Base-by-base conservation (phyloP, 2,329 filamentous ascomycete genomes). In the Sphaerulina populicola region DNA sequence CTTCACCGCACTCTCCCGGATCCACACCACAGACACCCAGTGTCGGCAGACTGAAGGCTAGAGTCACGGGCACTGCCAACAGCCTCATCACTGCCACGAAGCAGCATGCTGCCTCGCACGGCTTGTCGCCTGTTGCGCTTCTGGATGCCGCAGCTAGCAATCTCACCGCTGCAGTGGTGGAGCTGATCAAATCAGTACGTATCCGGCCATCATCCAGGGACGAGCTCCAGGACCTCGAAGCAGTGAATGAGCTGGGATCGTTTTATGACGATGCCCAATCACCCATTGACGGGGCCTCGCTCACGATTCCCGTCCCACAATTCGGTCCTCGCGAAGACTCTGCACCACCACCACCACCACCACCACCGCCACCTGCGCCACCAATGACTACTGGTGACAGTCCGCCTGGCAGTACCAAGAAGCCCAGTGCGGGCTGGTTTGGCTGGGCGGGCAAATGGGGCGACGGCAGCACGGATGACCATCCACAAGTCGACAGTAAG, bases 81-180 rank as follows among this genome's bases (percentile, higher is more conserved):
- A 93, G 91, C 64, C 76, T 98, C 52, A 96, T 97, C 63, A 97
- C 91, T 2, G 88, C 91, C 1, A 85, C 88, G 31, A 95, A 94
- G 72, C 95, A 95, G 65, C 95, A 93, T 68, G 84, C 86, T 31
- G 78, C 81, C 9, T 83, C 88, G 0, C 82, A 81, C 15, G 93
- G 93, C 29, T 79, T 98, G 30, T 91, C 88, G 1, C 93, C 93
- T 0, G 85, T 98, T n/a, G 94, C 88, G 5, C 72, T 98, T 2
- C 75, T 98, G 18, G 93, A 98, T 68, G 93, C 91, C 3, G 91
- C 93, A 2, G 89, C 91, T 6, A 93, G 88, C 21, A 89, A 98
- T 69, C 76, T 97, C 33, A 88, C 88, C 1, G 82, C 86, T 4
- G 83, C 90, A 2, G 78, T 97, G 21, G 83, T 98, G 15, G 90